A percentile compares a stretch with the other conserved stretches of the same genome.
phyloP scores from a whole-genome alignment of 2,329 filamentous ascomycete genomes.

The Diaporthe sp. region DNA sequence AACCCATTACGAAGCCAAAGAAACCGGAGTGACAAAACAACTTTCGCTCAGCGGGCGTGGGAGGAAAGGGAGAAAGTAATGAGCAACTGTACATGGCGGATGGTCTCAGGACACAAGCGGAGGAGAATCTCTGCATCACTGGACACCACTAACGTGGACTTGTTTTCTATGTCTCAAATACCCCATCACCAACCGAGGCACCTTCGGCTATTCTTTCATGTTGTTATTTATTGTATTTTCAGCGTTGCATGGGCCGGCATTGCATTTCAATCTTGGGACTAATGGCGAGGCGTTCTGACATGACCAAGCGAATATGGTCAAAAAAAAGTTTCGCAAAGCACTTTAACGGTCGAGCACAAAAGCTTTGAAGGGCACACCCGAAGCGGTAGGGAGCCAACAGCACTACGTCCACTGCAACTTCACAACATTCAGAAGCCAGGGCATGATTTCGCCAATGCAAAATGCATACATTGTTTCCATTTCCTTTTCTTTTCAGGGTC shows the following conservation, averaged over 20 bases:
- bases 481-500: background rate
- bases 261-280: constrained; percentile 33
- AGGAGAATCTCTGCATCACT: background rate
- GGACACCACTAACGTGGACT: constrained; percentile 35
- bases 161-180: constrained; percentile 33
- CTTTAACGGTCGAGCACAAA: constrained; percentile 11
- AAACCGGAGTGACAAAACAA: constrained; percentile 15
- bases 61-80: constrained; percentile 1
- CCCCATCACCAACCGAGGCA: constrained; percentile 26
- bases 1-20: constrained; percentile 42
- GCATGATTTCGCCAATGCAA: background rate
- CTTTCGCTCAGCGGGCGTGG: background rate
- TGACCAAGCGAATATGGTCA: constrained; percentile 20
- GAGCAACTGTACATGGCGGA: constrained; percentile 24
- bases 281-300: constrained; percentile 31
- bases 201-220: constrained; percentile 12
- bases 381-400: constrained; percentile 5
- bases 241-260: constrained; percentile 35
- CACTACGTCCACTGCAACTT: background rate
- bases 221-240: constrained; percentile 36
- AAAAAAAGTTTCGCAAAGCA: constrained; percentile 21
- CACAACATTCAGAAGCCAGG: constrained; percentile 13
- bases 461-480: background rate
- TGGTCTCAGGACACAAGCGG: background rate
- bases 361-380: constrained; percentile 14